These are phyloP conservation scores for Yamadazyma laniorum DNA, from an alignment of 805 yeast species.

Conservation along the genomic window DNA sequence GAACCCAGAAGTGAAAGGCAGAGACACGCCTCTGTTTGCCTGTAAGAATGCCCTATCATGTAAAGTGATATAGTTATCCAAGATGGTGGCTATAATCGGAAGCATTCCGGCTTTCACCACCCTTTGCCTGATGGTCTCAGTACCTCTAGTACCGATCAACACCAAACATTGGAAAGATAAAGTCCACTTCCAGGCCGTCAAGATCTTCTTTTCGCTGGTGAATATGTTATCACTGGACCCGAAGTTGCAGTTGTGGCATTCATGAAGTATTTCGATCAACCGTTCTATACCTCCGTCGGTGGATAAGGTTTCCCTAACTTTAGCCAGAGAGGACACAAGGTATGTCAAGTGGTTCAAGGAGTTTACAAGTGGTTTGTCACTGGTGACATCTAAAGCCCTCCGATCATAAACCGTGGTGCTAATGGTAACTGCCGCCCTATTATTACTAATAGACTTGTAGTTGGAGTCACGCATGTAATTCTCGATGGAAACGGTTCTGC, in stretches of 20 bases:
- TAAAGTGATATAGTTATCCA: slow-evolving; percentile 73
- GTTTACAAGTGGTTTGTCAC: slow-evolving; percentile 86
- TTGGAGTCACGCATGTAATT: slow-evolving; percentile 91
- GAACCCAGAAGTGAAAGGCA: neutral
- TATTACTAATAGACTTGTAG: slow-evolving; percentile 71
- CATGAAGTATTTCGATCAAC: slow-evolving; percentile 78
- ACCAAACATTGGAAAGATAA: slow-evolving; percentile 90
- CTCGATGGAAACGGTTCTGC: too few relatives aligned
- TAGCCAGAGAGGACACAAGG: slow-evolving; percentile 78
- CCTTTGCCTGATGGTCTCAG: slow-evolving; percentile 78
- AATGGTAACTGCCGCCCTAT: slow-evolving; percentile 89
- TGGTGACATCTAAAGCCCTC: slow-evolving; percentile 86
- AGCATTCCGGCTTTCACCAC: slow-evolving; percentile 90
- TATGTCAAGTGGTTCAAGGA: slow-evolving; percentile 88
- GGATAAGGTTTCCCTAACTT: slow-evolving; percentile 87
- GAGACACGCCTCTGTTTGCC: slow-evolving; percentile 21
- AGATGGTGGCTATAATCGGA: slow-evolving; percentile 85
- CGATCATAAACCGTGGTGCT: slow-evolving; percentile 88
- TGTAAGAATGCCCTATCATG: slow-evolving; percentile 40
- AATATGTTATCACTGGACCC: slow-evolving; percentile 29
- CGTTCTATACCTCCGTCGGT: slow-evolving; percentile 91
- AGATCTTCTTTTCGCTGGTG: slow-evolving; percentile 43
- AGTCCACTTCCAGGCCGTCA: slow-evolving; percentile 97
- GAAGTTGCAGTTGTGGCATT: slow-evolving; percentile 53
- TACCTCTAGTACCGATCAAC: slow-evolving; percentile 88